A percentile compares a stretch with the other conserved stretches of the same genome.
Conservation (phyloP, 805 yeast genomes). For the Millerozyma miso region DNA sequence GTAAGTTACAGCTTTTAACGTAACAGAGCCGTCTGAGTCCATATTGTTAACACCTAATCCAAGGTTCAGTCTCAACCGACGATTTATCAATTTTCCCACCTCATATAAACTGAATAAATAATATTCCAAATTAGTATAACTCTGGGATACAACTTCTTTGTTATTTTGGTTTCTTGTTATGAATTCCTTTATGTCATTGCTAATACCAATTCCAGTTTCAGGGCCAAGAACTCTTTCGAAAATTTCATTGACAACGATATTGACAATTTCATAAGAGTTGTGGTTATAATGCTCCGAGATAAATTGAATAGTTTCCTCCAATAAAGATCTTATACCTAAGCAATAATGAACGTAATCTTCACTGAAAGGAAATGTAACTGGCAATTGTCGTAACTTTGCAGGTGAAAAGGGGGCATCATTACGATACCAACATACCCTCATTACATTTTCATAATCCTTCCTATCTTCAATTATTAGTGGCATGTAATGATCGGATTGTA, state of each 20-base stretch:
- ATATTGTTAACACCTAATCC: constrained; percentile 38
- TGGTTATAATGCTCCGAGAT: constrained; percentile 61
- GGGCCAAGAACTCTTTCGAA: constrained; percentile 66
- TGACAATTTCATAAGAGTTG: constrained; percentile 52
- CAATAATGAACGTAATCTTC: constrained; percentile 85
- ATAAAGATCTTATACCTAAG: constrained; percentile 62
- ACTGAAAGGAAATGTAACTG: constrained; percentile 72
- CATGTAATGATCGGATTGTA: constrained; percentile 83
- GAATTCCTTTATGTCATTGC: constrained; percentile 52
- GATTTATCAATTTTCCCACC: constrained; percentile 47
- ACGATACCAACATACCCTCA: constrained; percentile 66
- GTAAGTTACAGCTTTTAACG: constrained; percentile 46
- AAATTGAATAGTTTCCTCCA: constrained; percentile 62
- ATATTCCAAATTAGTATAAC: constrained; percentile 81
- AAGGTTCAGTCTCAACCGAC: constrained; percentile 32
- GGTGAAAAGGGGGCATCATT: constrained; percentile 47
- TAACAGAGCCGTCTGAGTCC: constrained; percentile 34
- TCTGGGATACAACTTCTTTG: constrained; percentile 88
- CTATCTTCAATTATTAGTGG: constrained; percentile 67
- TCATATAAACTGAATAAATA: constrained; percentile 73
- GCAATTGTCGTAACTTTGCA: constrained; percentile 47
- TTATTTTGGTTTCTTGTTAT: constrained; percentile 63
- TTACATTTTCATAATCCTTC: constrained; percentile 57
- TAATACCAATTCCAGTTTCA: constrained; percentile 48
- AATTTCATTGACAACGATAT: constrained; percentile 55